These are phyloP conservation scores for Papiliotrema nemorosa DNA, from an alignment of 1,284 basidiomycete species.

Conservation along the genomic window DNA sequence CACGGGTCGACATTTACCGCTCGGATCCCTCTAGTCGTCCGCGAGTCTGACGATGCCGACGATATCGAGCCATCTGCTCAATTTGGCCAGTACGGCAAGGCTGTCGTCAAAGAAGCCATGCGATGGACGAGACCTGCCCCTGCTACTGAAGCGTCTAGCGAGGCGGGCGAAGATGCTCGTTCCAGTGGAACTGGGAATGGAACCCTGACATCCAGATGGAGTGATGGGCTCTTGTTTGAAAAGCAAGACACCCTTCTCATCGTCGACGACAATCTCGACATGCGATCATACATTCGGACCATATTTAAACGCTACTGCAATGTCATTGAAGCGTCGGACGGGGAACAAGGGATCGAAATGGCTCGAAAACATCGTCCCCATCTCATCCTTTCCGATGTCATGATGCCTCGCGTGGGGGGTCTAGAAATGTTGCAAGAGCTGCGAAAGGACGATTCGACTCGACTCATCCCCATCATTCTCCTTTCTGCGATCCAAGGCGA, in stretches of 20 bases:
- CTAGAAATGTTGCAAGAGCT: conserved; percentile 31
- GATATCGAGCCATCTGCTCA: neutral
- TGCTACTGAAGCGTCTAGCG: conserved; percentile 20
- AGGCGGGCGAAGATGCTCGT: conserved; percentile 9
- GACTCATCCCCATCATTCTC: conserved; percentile 32
- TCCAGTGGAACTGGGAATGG: conserved; percentile 5
- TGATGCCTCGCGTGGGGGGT: conserved; percentile 45
- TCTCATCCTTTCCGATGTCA: conserved; percentile 38
- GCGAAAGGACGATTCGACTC: conserved; percentile 16
- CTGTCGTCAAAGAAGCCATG: conserved; percentile 38
- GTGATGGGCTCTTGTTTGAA: conserved; percentile 31
- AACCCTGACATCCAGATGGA: conserved; percentile 3
- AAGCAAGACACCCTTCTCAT: conserved; percentile 29
- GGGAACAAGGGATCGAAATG: conserved; percentile 42
- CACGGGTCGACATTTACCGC: conserved; percentile 36
- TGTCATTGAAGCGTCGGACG: conserved; percentile 44
- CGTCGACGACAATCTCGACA: conserved; percentile 40
- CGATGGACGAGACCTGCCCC: conserved; percentile 21
- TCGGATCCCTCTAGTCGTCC: conserved; percentile 14
- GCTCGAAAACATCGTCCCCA: conserved; percentile 24
- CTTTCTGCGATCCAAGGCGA: conserved; percentile 34
- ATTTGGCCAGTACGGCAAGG: conserved; percentile 31
- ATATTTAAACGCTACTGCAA: conserved; percentile 45
- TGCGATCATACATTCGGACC: conserved; percentile 39
- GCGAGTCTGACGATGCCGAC: neutral